Conservation (phyloP, 192 early-diverging fungal species). For the Coemansia aciculifera region DNA sequence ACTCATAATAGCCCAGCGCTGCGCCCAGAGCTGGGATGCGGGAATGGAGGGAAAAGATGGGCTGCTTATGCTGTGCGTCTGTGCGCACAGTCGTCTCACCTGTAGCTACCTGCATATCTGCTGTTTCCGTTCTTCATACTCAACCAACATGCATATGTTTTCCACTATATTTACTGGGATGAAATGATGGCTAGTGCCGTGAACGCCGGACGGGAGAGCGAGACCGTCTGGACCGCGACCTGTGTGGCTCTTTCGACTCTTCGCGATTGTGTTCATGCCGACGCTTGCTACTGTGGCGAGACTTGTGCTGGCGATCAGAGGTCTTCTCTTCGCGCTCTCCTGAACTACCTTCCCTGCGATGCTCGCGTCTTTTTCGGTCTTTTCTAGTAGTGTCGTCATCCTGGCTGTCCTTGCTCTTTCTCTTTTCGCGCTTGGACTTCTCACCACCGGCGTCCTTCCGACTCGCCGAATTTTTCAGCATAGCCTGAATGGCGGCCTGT, state of each 20-base stretch:
- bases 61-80: not conserved
- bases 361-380: not conserved
- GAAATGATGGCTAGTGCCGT: not conserved
- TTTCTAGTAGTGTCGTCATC: slow-evolving; percentile 15
- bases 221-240: not conserved
- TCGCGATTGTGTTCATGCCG: not conserved
- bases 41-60: not conserved
- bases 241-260: not conserved
- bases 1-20: not conserved
- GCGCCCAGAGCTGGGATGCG: not conserved
- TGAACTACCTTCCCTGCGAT: not conserved
- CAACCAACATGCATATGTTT: slow-evolving; percentile 2
- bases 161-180: not conserved
- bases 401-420: slow-evolving; percentile 16
- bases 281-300: slow-evolving; percentile 1
- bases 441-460: slow-evolving; percentile 56
- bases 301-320: not conserved
- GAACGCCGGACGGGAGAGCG: not conserved
- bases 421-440: slow-evolving; percentile 41
- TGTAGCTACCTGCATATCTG: slow-evolving; percentile 1
- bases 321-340: not conserved
- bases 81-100: slow-evolving; percentile 1
- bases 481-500: slow-evolving; percentile 70
- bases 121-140: not conserved
- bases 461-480: slow-evolving; percentile 71